Evolutionary conservation across 257 asterid genomes (phyloP).

Genomic region (Solanum dulcamara): DNA sequence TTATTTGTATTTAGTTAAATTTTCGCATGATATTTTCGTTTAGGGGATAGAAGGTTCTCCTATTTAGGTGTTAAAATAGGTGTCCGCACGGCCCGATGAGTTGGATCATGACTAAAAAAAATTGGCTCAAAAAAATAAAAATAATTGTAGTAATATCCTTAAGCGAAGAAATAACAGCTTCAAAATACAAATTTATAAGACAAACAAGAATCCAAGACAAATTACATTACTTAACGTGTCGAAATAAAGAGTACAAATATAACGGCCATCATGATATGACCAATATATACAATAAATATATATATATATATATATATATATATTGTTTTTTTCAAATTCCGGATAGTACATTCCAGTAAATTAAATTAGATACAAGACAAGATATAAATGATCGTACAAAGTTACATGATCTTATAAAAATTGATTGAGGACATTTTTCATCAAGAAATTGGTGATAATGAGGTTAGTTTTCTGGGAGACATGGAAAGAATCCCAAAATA

Average conservation of each 20-base stretch:
- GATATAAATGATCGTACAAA: not conserved
- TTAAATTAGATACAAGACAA: not conserved
- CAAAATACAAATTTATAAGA: not conserved
- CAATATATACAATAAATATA: not conserved
- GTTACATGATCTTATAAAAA: conserved; percentile 16
- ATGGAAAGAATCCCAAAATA: conserved; percentile 94
- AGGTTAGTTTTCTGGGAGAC: conserved; percentile 60
- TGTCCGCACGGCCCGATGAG: no score
- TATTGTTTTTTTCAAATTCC: not conserved
- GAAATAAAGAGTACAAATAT: not conserved
- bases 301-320: no score
- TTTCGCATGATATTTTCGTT: no score
- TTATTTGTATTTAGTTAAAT: no score
- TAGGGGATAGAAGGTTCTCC: no score
- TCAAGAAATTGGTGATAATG: conserved; percentile 35
- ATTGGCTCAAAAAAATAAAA: not conserved
- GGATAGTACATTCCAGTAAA: not conserved
- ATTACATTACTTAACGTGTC: not conserved
- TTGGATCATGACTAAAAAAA: not conserved
- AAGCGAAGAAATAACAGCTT: not conserved
- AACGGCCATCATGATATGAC: not conserved
- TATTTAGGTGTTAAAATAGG: no score
- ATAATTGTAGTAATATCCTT: not conserved
- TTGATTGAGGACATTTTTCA: conserved; percentile 30
- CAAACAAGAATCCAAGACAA: not conserved